phyloP scores from a whole-genome alignment of 768 basidiomycete species.

The Boletus rubroflammeus region DNA sequence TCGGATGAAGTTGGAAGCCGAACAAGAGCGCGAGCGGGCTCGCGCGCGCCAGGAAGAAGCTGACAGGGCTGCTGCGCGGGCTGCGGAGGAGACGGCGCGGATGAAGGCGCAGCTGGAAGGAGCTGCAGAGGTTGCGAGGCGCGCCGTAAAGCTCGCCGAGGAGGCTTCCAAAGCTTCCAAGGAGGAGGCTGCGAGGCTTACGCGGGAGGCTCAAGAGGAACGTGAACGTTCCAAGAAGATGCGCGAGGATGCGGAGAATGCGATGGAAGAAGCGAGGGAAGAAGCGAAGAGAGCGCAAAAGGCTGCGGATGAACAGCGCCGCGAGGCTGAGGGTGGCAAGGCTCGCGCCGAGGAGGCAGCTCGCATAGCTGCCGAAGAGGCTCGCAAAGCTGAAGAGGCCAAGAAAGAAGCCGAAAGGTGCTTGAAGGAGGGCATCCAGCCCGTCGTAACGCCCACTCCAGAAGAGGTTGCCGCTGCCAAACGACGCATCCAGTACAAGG shows the following conservation, averaged over 20 bases:
- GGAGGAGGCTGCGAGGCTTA: conserved; percentile 18
- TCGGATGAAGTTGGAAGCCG: no score
- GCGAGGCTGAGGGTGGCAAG: conserved; percentile 14
- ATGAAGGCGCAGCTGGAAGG: background rate
- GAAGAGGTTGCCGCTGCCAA: conserved; percentile 19
- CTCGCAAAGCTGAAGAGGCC: background rate
- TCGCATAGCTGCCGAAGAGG: conserved; percentile 14
- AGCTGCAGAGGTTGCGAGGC: background rate
- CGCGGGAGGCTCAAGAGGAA: conserved; percentile 13
- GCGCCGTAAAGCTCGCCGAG: background rate
- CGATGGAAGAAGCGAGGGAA: background rate
- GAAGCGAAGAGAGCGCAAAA: no score
- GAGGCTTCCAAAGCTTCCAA: background rate
- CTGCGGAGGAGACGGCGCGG: background rate
- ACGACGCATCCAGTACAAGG: conserved; percentile 16
- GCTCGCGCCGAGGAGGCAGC: conserved; percentile 14
- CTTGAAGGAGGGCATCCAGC: conserved; percentile 26
- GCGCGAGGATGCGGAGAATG: conserved; percentile 15
- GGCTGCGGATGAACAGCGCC: conserved; percentile 20
- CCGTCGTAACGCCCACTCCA: conserved; percentile 20
- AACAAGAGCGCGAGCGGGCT: no score
- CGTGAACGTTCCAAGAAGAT: conserved; percentile 9
- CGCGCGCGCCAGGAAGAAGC: no score
- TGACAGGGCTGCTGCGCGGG: no score
- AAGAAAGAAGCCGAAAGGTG: conserved; percentile 16